Evolutionary conservation across 140 eudicot genomes (phyloP).

Genomic region (Bidens hawaiensis): DNA sequence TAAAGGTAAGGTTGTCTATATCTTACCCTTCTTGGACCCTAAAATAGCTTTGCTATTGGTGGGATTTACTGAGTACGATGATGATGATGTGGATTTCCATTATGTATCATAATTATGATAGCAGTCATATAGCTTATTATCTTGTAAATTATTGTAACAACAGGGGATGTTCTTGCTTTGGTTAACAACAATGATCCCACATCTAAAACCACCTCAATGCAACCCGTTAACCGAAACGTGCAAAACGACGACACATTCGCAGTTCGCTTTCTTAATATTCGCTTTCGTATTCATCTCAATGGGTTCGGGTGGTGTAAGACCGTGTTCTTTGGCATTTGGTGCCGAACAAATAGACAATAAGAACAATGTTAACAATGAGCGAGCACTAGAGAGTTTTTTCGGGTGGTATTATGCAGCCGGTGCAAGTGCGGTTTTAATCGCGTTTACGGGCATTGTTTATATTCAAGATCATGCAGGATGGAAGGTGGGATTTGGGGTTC

Average conservation of each 20-base stretch:
- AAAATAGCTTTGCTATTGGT: too few species aligned
- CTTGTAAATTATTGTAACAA: conserved; percentile 3
- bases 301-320: conserved; percentile 81
- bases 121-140: not conserved
- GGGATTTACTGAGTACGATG: too few species aligned
- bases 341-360: conserved; percentile 72
- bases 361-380: conserved; percentile 42
- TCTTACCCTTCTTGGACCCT: too few species aligned
- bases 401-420: conserved; percentile 85
- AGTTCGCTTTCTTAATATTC: conserved; percentile 39
- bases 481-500: conserved; percentile 82
- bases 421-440: conserved; percentile 49
- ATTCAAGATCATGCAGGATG: conserved; percentile 86
- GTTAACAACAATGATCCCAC: conserved; percentile 69
- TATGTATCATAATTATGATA: not conserved
- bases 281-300: conserved; percentile 61
- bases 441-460: conserved; percentile 80
- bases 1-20: too few species aligned
- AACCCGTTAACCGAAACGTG: conserved; percentile 48
- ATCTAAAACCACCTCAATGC: conserved; percentile 66
- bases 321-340: conserved; percentile 80
- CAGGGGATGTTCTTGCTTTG: conserved; percentile 78
- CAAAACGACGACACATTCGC: conserved; percentile 44
- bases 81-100: too few species aligned
- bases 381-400: conserved; percentile 70